Conservation (phyloP, 2,329 filamentous ascomycete genomes). For the Aspergillus awamori region DNA sequence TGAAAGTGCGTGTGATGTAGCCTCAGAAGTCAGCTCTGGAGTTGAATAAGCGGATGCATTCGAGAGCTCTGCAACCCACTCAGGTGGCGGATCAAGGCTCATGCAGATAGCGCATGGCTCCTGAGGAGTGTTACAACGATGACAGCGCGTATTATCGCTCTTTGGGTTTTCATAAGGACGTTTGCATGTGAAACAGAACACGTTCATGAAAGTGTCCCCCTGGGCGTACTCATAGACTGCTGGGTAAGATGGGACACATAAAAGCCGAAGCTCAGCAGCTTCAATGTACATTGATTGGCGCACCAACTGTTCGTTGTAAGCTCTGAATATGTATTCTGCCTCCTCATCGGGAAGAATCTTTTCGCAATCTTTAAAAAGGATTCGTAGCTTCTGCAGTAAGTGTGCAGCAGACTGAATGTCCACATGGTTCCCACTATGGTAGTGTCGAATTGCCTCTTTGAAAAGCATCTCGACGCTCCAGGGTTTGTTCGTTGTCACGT, state of each 20-base stretch:
- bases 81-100: conserved; percentile 44
- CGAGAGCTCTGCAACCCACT: conserved; percentile 39
- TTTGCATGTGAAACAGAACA: conserved; percentile 60
- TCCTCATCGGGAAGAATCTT: conserved; percentile 48
- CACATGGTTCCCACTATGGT: conserved; percentile 40
- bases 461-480: conserved; percentile 45
- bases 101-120: conserved; percentile 47
- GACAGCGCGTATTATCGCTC: conserved; percentile 54
- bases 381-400: conserved; percentile 44
- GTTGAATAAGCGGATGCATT: conserved; percentile 15
- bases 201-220: conserved; percentile 56
- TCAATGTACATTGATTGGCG: conserved; percentile 48
- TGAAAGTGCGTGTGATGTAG: conserved; percentile 47
- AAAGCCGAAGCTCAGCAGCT: conserved; percentile 59
- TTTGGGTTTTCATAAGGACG: conserved; percentile 57
- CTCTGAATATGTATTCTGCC: conserved; percentile 57
- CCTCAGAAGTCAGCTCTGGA: conserved; percentile 23
- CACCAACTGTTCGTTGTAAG: conserved; percentile 60
- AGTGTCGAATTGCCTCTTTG: conserved; percentile 44
- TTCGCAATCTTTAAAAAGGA: conserved; percentile 42
- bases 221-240: conserved; percentile 60
- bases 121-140: conserved; percentile 51
- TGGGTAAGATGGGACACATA: conserved; percentile 58
- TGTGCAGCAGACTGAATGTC: conserved; percentile 47
- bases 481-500: conserved; percentile 36